Evolutionary conservation across 2,329 filamentous ascomycete species (phyloP).

Genomic region (Cladosporium sp.): DNA sequence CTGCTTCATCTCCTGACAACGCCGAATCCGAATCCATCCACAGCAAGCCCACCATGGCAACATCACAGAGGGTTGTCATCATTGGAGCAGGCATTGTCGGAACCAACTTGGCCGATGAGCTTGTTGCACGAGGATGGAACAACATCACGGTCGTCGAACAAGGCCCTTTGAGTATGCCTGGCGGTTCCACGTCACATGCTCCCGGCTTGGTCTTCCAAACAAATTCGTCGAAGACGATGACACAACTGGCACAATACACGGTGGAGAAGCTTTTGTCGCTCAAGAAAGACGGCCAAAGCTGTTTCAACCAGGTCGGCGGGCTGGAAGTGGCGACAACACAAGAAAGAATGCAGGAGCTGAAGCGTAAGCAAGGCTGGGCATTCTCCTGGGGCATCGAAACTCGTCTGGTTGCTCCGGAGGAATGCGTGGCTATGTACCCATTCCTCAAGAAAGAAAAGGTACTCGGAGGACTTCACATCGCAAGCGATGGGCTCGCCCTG

Average conservation of each 20-base stretch:
- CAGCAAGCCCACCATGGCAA: slow-evolving; percentile 13
- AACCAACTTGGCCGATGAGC: slow-evolving; percentile 65
- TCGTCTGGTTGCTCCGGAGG: slow-evolving; percentile 53
- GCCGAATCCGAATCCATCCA: background rate
- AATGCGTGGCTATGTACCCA: slow-evolving; percentile 59
- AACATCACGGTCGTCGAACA: slow-evolving; percentile 67
- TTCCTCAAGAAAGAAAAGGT: slow-evolving; percentile 56
- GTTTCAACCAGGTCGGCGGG: slow-evolving; percentile 66
- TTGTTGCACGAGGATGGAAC: slow-evolving; percentile 63
- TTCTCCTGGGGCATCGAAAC: slow-evolving; percentile 63
- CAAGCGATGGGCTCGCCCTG: slow-evolving; percentile 62
- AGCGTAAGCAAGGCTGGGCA: slow-evolving; percentile 64
- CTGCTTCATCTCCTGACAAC: background rate
- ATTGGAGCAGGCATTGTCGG: slow-evolving; percentile 67
- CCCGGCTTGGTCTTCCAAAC: slow-evolving; percentile 67
- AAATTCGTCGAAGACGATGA: slow-evolving; percentile 60
- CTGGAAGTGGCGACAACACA: slow-evolving; percentile 64
- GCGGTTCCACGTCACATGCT: slow-evolving; percentile 67
- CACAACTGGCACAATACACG: slow-evolving; percentile 61
- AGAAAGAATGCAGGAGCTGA: slow-evolving; percentile 61
- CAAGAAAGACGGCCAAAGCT: slow-evolving; percentile 51
- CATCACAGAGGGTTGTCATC: slow-evolving; percentile 51
- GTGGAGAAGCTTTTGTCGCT: slow-evolving; percentile 61
- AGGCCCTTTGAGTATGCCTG: slow-evolving; percentile 63
- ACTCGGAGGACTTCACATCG: slow-evolving; percentile 62